Percentiles rank a stretch among this genome's conserved stretches.
phyloP scores from a whole-genome alignment of 192 early-diverging fungal species.

The Umbelopsis isabellina region DNA sequence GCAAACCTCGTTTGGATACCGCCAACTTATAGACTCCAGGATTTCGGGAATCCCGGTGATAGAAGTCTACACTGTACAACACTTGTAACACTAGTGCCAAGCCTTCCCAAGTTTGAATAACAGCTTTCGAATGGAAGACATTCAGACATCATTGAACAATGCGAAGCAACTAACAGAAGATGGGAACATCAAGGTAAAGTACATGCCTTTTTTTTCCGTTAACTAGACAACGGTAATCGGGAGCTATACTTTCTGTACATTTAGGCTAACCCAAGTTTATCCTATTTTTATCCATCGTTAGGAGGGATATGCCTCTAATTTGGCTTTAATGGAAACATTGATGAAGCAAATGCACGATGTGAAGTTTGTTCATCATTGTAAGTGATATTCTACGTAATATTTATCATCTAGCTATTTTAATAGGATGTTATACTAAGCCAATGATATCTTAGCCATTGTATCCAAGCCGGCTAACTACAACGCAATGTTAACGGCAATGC shows the following conservation, averaged over 20 bases:
- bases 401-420: background rate
- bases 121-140: constrained; percentile 29
- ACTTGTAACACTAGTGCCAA: constrained; percentile 12
- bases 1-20: background rate
- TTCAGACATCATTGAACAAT: constrained; percentile 12
- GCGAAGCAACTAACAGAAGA: constrained; percentile 34
- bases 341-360: constrained; percentile 50
- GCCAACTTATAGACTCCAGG: constrained; percentile 5
- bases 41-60: constrained; percentile 8
- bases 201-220: background rate
- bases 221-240: background rate
- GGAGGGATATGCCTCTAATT: constrained; percentile 61
- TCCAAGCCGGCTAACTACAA: constrained; percentile 30
- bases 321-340: constrained; percentile 46
- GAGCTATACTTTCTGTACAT: background rate
- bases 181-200: constrained; percentile 34
- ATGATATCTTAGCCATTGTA: constrained; percentile 31
- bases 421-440: background rate
- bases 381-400: constrained; percentile 21
- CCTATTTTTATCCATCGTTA: constrained; percentile 18
- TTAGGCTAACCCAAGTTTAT: background rate
- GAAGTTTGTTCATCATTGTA: constrained; percentile 64
- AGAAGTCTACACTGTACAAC: constrained; percentile 7
- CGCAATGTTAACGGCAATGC: constrained; percentile 27
- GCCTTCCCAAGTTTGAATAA: background rate